Conservation (phyloP, 1,284 basidiomycete genomes). For the Pseudozyma pruni region DNA sequence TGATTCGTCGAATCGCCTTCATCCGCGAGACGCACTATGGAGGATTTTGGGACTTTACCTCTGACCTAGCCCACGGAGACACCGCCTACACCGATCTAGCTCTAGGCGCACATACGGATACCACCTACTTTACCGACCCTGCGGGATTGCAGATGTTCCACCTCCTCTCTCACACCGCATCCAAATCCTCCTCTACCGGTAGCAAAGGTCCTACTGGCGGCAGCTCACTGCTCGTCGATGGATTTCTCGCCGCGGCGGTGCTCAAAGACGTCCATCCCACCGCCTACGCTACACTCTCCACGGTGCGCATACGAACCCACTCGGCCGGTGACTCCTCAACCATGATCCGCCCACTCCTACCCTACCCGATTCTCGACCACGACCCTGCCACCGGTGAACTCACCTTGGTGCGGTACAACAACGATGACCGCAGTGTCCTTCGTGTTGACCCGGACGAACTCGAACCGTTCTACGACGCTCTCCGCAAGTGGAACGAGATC, state of each 20-base stretch:
- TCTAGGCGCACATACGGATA: constrained; percentile 92
- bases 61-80: constrained; percentile 89
- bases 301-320: constrained; percentile 80
- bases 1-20: constrained; percentile 82
- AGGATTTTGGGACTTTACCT: constrained; percentile 96
- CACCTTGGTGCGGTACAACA: constrained; percentile 89
- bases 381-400: constrained; percentile 73
- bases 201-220: constrained; percentile 78
- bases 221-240: constrained; percentile 88
- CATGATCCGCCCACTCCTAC: constrained; percentile 55
- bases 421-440: constrained; percentile 78
- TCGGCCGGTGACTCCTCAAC: constrained; percentile 73
- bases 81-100: constrained; percentile 82
- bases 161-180: constrained; percentile 74
- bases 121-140: constrained; percentile 78
- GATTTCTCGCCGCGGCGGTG: constrained; percentile 87
- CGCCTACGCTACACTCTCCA: constrained; percentile 78
- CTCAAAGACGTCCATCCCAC: constrained; percentile 80
- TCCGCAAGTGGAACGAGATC: constrained; percentile 78
- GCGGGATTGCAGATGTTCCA: constrained; percentile 95
- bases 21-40: constrained; percentile 93
- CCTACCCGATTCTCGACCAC: constrained; percentile 70
- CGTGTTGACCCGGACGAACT: constrained; percentile 36
- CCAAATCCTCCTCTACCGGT: constrained; percentile 11
- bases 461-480: constrained; percentile 79